Evolutionary conservation across 2,329 filamentous ascomycete genomes (phyloP), one percentile per base, ranked within the genome.

Genomic region (Microascus cirrosus): DNA sequence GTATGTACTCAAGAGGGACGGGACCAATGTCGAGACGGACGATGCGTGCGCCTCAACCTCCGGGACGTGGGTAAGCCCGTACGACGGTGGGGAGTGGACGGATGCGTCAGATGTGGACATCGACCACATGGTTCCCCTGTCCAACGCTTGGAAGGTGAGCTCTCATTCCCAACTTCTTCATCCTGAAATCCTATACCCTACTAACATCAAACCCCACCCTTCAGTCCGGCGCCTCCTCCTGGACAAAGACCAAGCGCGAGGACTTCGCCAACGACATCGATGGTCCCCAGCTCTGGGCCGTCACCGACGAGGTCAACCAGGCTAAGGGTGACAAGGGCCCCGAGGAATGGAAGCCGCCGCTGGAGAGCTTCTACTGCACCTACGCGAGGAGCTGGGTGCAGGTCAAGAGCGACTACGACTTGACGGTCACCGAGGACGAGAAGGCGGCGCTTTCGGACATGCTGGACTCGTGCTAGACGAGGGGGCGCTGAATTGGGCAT

Each of bases 51-150:
- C 77, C 1, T 70, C 86, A 0, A 84, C 78, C 0, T 82, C 80
- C 2, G 89, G 90, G 4, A 76, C 74, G 0, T 94, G 90, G 89
- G 71, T 69, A 48, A 85, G 81, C 39, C 86, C 87, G 0, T 94
- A 88, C 67, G 89, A 93, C 65, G 88, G 87, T 18, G 84, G 74
- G 0, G 83, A 77, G 1, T 90, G 86, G 85, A 86, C 82, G 0
- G 73, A 75, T 0, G 81, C 87, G 1, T 80, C 77, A 20, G 86
- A 92, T 63, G 69, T 94, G 1, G 88, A 93, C 63, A 93, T 94
- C 60, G 90, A 94, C 69, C 90, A 94, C 68, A 78, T 94, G 72
- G 87, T 95, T 2, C 89, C 90, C 1, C 69, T 95, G 60, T 85
- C 86, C 67, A 90, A 92, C 66, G 88, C 89, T 5, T 93, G 88